A percentile compares a stretch with the other conserved stretches of the same genome.
phyloP scores from a whole-genome alignment of 2,329 filamentous ascomycete genomes.

The Conoideocrella luteorostrata region DNA sequence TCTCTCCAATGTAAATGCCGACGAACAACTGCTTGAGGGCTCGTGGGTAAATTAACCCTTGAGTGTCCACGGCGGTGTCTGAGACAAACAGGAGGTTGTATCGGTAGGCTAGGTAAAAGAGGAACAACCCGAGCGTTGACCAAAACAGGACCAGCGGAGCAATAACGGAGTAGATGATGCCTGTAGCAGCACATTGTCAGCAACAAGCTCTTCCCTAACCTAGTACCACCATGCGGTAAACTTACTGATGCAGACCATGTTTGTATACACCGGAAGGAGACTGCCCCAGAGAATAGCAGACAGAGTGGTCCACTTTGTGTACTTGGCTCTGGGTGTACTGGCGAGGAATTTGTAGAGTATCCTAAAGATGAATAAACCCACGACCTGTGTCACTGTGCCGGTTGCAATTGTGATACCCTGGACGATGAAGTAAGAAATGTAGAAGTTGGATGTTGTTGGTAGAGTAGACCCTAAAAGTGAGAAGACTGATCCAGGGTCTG shows the following conservation, averaged over 20 bases:
- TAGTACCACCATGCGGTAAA: conserved; percentile 1
- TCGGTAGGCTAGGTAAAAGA: conserved; percentile 79
- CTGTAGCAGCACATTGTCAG: conserved; percentile 17
- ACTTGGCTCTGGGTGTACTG: conserved; percentile 72
- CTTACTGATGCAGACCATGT: conserved; percentile 63
- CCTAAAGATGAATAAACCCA: conserved; percentile 60
- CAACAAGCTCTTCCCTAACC: conserved; percentile 12
- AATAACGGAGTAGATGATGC: conserved; percentile 75
- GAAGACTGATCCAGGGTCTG: conserved; percentile 56
- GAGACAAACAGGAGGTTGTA: conserved; percentile 84
- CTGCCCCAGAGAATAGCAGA: conserved; percentile 70
- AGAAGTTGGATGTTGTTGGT: conserved; percentile 85
- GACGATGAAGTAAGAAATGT: conserved; percentile 82
- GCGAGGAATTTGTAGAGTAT: conserved; percentile 64
- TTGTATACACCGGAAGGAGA: conserved; percentile 67
- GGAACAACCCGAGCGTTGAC: conserved; percentile 65
- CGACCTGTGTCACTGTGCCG: conserved; percentile 62
- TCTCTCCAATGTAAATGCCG: conserved; percentile 72
- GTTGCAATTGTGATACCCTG: conserved; percentile 77
- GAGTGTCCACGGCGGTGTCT: conserved; percentile 75
- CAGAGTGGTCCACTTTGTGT: conserved; percentile 63
- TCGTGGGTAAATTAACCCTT: conserved; percentile 80
- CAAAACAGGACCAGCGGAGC: conserved; percentile 78
- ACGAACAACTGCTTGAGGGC: conserved; percentile 81
- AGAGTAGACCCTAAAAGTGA: conserved; percentile 63